phyloP scores from a whole-genome alignment of 202 grass and related monocot genomes.

The Carex sylvatica region DNA sequence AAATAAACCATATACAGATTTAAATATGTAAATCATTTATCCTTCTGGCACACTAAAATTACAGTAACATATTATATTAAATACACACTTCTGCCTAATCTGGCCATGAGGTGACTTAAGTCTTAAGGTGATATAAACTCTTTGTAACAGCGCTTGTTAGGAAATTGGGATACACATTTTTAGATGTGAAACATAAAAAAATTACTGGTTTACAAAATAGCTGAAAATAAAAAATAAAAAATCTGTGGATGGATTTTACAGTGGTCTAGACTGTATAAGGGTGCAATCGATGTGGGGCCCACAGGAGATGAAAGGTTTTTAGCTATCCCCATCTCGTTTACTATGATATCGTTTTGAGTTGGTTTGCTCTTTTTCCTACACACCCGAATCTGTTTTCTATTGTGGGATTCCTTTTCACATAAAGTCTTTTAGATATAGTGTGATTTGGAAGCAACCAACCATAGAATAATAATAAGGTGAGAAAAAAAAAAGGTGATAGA shows the following conservation, averaged over 20 bases:
- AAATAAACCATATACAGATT: background rate
- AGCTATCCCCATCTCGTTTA: background rate
- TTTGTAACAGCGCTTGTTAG: no score
- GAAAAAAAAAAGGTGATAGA: constrained; percentile 23
- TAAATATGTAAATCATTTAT: background rate
- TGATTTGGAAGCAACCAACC: constrained; percentile 30
- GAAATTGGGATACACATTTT: background rate
- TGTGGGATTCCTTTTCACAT: constrained; percentile 28
- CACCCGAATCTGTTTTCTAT: constrained; percentile 26
- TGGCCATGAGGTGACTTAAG: no score
- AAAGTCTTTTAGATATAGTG: constrained; percentile 30
- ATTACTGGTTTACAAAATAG: background rate
- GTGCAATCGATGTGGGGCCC: background rate
- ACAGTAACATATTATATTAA: no score
- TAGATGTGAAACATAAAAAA: background rate
- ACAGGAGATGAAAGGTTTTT: background rate
- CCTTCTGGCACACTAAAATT: no score
- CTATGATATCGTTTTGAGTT: constrained; percentile 24
- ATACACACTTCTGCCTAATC: no score
- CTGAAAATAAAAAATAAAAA: background rate
- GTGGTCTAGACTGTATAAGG: background rate
- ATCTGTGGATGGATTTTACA: constrained; percentile 21
- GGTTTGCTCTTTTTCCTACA: constrained; percentile 24
- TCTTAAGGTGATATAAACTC: no score
- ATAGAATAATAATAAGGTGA: constrained; percentile 7